These are phyloP conservation scores for Platanus orientalis DNA, from an alignment of 164 flowering plant genomes.

Conservation along the genomic window DNA sequence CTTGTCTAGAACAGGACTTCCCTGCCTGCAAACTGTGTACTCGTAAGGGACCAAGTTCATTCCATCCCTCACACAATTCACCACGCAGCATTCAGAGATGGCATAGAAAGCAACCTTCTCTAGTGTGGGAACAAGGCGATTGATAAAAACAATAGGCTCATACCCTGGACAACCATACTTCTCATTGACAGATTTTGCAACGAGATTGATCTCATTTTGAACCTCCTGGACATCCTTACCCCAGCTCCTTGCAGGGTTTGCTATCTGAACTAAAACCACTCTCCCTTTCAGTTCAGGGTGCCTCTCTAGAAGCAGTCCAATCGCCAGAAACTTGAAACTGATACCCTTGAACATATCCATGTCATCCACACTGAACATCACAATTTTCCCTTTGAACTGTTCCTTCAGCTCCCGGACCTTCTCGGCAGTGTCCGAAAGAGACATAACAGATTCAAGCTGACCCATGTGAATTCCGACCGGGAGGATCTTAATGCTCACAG, in stretches of 20 bases:
- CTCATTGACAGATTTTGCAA: constrained; percentile 13
- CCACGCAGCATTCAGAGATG: constrained; percentile 21
- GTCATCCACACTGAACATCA: constrained; percentile 51
- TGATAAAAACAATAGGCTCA: constrained; percentile 39
- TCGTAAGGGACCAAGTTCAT: constrained; percentile 18
- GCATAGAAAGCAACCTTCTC: constrained; percentile 49
- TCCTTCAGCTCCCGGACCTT: constrained; percentile 9
- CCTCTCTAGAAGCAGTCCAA: constrained; percentile 34
- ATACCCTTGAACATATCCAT: constrained; percentile 64
- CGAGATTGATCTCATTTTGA: constrained; percentile 18
- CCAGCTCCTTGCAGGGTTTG: constrained; percentile 46
- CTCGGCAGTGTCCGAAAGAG: not conserved
- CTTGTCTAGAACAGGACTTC: constrained; percentile 1
- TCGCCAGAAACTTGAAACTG: constrained; percentile 44
- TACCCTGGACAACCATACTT: constrained; percentile 34
- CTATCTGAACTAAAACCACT: constrained; percentile 52
- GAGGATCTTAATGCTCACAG: not conserved
- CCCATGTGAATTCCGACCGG: not conserved
- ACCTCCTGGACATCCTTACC: constrained; percentile 48
- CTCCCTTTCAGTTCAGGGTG: constrained; percentile 23
- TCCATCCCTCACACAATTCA: constrained; percentile 19
- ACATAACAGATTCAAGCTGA: not conserved
- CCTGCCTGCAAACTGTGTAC: constrained; percentile 20
- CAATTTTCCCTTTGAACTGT: constrained; percentile 13
- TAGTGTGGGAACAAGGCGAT: constrained; percentile 25